Evolutionary conservation across 225 moss, liverwort and hornwort species (phyloP).

Genomic region (Rhytidiadelphus loreus): DNA sequence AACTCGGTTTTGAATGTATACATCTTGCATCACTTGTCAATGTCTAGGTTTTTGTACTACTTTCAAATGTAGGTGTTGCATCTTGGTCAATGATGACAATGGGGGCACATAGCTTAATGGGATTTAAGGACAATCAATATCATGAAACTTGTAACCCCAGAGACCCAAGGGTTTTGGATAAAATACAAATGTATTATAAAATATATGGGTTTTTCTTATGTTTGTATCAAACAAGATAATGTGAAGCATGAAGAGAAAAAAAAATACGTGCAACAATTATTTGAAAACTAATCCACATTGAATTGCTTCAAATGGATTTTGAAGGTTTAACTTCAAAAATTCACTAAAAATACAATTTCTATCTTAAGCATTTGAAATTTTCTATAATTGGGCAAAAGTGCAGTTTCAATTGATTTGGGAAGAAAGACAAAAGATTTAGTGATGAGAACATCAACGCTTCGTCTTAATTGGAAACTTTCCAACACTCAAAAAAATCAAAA

Average conservation of each 20-base stretch:
- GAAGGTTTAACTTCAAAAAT: not conserved
- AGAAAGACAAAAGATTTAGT: not conserved
- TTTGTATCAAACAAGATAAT: not conserved
- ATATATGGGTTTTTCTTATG: not conserved
- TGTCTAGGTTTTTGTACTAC: not conserved
- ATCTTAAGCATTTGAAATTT: not conserved
- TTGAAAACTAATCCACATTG: not conserved
- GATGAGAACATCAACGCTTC: not conserved
- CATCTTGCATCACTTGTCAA: too few relatives aligned
- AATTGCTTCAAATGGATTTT: not conserved
- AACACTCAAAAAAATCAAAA: fast-evolving
- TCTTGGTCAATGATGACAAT: not conserved
- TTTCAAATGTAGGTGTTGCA: not conserved
- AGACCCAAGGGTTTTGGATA: not conserved
- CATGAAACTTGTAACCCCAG: not conserved
- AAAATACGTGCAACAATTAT: not conserved
- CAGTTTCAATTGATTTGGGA: not conserved
- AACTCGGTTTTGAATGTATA: too few relatives aligned
- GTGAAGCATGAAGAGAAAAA: not conserved
- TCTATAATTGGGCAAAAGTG: not conserved
- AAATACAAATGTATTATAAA: not conserved
- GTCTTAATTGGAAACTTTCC: not conserved
- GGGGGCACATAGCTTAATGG: too few relatives aligned
- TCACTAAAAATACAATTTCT: not conserved
- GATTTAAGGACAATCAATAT: not conserved